Conservation (phyloP, 495 filamentous ascomycete species). For the Xylaria nigripes region DNA sequence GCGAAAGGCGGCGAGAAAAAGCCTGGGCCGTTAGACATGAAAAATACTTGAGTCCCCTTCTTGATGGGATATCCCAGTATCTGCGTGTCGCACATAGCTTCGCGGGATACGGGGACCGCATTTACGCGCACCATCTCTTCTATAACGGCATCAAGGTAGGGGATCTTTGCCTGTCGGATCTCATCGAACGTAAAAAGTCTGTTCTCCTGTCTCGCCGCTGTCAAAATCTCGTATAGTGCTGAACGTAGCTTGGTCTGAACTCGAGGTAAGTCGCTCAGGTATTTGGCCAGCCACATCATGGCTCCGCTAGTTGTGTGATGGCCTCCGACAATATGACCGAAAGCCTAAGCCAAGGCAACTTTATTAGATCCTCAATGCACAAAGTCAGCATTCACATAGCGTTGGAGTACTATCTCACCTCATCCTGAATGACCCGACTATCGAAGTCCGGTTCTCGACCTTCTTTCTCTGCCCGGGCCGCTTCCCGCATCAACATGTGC, state of each 20-base stretch:
- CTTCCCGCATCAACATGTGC: constrained; percentile 2
- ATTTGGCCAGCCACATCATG: constrained; percentile 27
- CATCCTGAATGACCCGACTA: neutral
- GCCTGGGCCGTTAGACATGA: constrained; percentile 18
- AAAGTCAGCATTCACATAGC: neutral
- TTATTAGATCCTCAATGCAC: neutral
- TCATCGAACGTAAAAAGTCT: constrained; percentile 18
- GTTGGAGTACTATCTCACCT: neutral
- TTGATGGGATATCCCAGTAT: constrained; percentile 24
- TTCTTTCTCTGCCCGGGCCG: neutral
- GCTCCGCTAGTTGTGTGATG: constrained; percentile 24
- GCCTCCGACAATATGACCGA: constrained; percentile 25
- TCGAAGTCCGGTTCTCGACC: neutral
- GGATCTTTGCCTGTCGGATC: constrained; percentile 11
- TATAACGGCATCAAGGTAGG: constrained; percentile 28
- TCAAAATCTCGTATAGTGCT: constrained; percentile 11
- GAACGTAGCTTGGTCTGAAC: constrained; percentile 22
- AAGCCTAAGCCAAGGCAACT: constrained; percentile 5
- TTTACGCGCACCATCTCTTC: constrained; percentile 22
- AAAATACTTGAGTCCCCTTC: constrained; percentile 23
- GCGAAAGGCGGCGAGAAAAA: neutral
- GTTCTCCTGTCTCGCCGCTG: constrained; percentile 6
- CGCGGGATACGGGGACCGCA: constrained; percentile 8
- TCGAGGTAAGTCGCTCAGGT: constrained; percentile 20
- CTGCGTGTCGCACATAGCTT: constrained; percentile 18